Evolutionary conservation across 1,284 basidiomycete species (phyloP).

Genomic region (Naganishia albida): DNA sequence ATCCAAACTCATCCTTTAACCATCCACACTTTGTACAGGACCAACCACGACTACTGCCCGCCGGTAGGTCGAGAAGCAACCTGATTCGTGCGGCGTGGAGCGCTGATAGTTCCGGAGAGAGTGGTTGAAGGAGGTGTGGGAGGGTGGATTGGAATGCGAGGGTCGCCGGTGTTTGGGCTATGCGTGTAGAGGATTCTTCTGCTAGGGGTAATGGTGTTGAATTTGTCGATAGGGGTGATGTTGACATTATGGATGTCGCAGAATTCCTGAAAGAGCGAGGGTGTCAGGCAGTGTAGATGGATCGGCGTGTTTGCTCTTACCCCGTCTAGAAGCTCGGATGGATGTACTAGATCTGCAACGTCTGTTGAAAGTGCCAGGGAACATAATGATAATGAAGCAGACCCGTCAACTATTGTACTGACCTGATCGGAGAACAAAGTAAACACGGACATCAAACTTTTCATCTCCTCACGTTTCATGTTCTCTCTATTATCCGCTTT

Average conservation of each 20-base stretch:
- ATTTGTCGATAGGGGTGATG: slow-evolving; percentile 2
- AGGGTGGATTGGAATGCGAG: slow-evolving; percentile 26
- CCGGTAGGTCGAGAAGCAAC: slow-evolving; percentile 36
- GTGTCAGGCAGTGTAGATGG: too few species aligned
- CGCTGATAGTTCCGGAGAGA: slow-evolving; percentile 44
- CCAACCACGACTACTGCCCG: slow-evolving; percentile 32
- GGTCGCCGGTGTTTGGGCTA: slow-evolving; percentile 2
- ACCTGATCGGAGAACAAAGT: too few species aligned
- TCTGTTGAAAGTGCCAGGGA: too few species aligned
- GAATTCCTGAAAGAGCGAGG: too few species aligned
- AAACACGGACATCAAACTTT: too few species aligned
- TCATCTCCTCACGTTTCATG: too few species aligned
- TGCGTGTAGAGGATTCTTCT: not conserved
- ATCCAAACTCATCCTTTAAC: slow-evolving; percentile 41
- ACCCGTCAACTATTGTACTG: too few species aligned
- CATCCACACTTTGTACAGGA: slow-evolving; percentile 46
- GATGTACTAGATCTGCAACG: too few species aligned
- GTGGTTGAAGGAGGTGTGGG: slow-evolving; percentile 39
- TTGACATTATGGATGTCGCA: slow-evolving; percentile 2
- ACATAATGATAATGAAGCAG: too few species aligned
- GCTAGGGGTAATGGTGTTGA: slow-evolving; percentile 26
- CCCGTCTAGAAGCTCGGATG: too few species aligned
- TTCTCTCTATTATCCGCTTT: too few species aligned
- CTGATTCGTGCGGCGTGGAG: slow-evolving; percentile 45
- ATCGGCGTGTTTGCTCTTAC: too few species aligned